Conservation (phyloP, 1,284 basidiomycete genomes). For the Tilletia walkeri region DNA sequence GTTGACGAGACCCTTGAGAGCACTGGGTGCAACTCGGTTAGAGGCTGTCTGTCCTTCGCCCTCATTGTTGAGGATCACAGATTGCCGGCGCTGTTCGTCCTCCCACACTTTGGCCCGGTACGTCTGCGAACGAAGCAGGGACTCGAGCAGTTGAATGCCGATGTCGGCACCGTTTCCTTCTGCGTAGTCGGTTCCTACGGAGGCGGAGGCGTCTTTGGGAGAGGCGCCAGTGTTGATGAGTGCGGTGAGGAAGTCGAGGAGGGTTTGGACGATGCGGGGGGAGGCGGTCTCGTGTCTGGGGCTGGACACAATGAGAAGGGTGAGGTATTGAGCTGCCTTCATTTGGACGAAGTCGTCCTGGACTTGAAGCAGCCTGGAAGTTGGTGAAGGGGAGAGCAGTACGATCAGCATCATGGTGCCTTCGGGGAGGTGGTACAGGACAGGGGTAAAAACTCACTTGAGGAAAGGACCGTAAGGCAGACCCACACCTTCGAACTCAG, state of each 20-base stretch:
- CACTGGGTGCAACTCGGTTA: conserved; percentile 25
- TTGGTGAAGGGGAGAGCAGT: conserved; percentile 22
- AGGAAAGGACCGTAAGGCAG: conserved; percentile 82
- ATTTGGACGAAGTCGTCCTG: conserved; percentile 91
- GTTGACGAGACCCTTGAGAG: conserved; percentile 36
- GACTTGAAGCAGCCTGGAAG: conserved; percentile 70
- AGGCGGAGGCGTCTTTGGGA: conserved; percentile 30
- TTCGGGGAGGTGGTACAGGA: no score
- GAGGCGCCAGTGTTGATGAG: conserved; percentile 30
- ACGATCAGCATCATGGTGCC: neutral
- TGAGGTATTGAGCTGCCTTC: conserved; percentile 82
- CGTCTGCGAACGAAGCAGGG: conserved; percentile 75
- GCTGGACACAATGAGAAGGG: conserved; percentile 66
- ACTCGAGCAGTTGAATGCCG: conserved; percentile 83
- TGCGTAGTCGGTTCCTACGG: conserved; percentile 34
- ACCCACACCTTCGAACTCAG: conserved; percentile 4
- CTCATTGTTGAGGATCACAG: conserved; percentile 22
- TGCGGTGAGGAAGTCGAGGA: conserved; percentile 21
- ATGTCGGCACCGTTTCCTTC: conserved; percentile 74
- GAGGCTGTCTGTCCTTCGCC: conserved; percentile 18
- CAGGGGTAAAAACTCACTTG: conserved; percentile 63
- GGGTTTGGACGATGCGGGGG: conserved; percentile 14
- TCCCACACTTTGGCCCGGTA: conserved; percentile 65
- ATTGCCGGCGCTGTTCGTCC: conserved; percentile 40
- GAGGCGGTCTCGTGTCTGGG: conserved; percentile 59